Evolutionary conservation across 1,284 basidiomycete genomes (phyloP).

Genomic region (Fomitopsis palustris): DNA sequence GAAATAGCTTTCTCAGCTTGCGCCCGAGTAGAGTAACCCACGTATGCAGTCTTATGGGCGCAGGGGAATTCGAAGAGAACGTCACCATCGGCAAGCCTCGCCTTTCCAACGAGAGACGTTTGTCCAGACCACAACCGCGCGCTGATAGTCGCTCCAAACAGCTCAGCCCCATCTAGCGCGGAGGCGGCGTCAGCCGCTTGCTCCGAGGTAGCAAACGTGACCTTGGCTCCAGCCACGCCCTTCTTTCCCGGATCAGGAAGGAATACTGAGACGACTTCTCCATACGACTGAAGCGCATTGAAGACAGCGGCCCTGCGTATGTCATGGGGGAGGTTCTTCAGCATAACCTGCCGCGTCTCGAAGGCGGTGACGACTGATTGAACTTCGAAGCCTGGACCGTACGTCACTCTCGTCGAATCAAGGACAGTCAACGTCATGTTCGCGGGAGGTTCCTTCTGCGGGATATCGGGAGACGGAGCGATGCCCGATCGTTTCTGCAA

Average conservation of each 20-base stretch:
- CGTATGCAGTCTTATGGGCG: conserved; percentile 49
- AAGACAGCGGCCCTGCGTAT: conserved; percentile 15
- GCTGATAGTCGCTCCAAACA: conserved; percentile 37
- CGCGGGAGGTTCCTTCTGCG: conserved; percentile 5
- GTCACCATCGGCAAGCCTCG: conserved; percentile 40
- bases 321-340: conserved; percentile 28
- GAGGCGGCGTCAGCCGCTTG: conserved; percentile 48
- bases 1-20: conserved; percentile 47
- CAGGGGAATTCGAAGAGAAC: conserved; percentile 44
- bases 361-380: conserved; percentile 37
- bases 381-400: conserved; percentile 38
- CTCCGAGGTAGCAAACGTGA: conserved; percentile 40
- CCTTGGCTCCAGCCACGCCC: conserved; percentile 31
- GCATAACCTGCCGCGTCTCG: conserved; percentile 38
- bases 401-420: conserved; percentile 30
- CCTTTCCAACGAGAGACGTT: conserved; percentile 27
- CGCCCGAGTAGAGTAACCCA: conserved; percentile 48
- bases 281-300: conserved; percentile 32
- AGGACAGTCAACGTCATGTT: conserved; percentile 18
- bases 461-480: not conserved
- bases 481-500: not conserved
- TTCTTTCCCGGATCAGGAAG: conserved; percentile 22
- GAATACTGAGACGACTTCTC: conserved; percentile 39
- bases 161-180: conserved; percentile 40
- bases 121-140: conserved; percentile 38